These are phyloP conservation scores for Moniliophthora roreri DNA, from an alignment of 1,284 basidiomycete species.

Conservation along the genomic window DNA sequence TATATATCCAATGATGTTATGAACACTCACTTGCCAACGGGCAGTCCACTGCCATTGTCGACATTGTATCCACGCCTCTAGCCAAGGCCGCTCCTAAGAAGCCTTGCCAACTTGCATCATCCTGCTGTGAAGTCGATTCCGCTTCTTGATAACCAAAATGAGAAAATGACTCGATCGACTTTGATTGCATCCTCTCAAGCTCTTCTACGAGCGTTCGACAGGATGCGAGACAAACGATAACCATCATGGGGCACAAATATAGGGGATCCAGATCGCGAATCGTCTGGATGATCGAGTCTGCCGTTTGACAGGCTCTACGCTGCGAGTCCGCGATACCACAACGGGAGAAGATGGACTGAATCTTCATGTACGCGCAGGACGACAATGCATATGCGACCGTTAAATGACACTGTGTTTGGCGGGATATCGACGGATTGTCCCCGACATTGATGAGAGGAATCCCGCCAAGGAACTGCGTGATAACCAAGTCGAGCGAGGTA, in stretches of 20 bases:
- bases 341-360: constrained; percentile 9
- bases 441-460: background rate
- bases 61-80: constrained; percentile 19
- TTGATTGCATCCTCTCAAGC: constrained; percentile 2
- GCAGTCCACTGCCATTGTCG: constrained; percentile 16
- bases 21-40: constrained; percentile 19
- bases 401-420: background rate
- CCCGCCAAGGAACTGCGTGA: background rate
- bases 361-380: constrained; percentile 13
- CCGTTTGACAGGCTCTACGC: constrained; percentile 1
- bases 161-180: background rate
- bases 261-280: constrained; percentile 1
- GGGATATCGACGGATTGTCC: background rate
- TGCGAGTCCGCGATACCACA: constrained; percentile 8
- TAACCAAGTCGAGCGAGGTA: too few relatives aligned
- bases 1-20: background rate
- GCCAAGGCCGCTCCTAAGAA: constrained; percentile 16
- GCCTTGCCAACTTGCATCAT: constrained; percentile 7
- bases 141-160: background rate
- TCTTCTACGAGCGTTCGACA: constrained; percentile 8
- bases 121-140: background rate
- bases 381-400: constrained; percentile 5
- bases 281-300: constrained; percentile 3
- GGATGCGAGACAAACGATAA: constrained; percentile 8
- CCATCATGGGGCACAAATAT: constrained; percentile 6